Evolutionary conservation across 805 yeast genomes (phyloP), one percentile per base, ranked within the genome.

Genomic region (Starmera caribaea): DNA sequence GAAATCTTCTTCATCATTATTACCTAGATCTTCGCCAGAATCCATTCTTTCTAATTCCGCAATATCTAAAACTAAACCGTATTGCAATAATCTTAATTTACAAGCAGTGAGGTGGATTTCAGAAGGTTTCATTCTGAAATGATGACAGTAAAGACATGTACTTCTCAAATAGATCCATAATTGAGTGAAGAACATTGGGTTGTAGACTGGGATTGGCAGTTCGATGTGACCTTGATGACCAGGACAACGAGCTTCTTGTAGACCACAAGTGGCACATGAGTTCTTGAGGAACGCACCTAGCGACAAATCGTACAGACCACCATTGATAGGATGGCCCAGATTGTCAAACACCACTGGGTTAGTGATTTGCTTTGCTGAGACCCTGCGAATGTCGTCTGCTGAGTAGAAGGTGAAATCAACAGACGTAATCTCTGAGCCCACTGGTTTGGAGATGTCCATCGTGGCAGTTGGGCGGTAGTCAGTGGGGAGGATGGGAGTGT

Each of bases 161-260:
- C 88, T 72, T 58, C 97, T 73, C 56, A 94, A 69, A 52, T 81
- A 78, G 44, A 85, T 74, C 68, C 81, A 92, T 71, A 92, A 68
- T 63, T 90, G 97, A 55, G 79, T 76, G 76, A 94, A 92, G 55
- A 94, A 92, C 50, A 92, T 65, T 15, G 99, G 97, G 58, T 87
- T 90, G 69, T 87, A 92, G 34, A 86, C 94, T 4, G 97, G 95
- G 33, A 88, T 81, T 6, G 99, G 99, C 47, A 92, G 72, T 59
- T 90, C 97, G 47, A 92, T 88, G 61, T 92, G 98, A 45, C 99
- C 99, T 61, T 88, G 87, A 61, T 92, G 99, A 36, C 99, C 99
- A 4, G 97, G 97, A 67, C 99, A 92, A 51, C 76, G 80, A 56
- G 82, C 79, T 50, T 90, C 97, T 58, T 89, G 96, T 45, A 90